Conservation (phyloP, 83 land plant species). For the Thuja plicata region DNA sequence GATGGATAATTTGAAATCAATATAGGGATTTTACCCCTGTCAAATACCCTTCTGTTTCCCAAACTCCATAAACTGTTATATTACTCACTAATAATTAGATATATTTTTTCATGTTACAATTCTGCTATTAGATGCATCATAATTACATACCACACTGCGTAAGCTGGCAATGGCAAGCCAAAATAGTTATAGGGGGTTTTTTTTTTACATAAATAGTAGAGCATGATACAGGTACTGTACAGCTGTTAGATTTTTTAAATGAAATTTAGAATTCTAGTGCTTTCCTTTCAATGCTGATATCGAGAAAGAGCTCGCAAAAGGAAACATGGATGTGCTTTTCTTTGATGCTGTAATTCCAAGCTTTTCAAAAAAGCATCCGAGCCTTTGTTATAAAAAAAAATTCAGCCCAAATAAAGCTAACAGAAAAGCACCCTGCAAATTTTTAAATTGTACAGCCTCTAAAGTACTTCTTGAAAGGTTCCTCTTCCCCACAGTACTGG, state of each 20-base stretch:
- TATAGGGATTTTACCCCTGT: background rate
- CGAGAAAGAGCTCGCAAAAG: background rate
- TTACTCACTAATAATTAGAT: background rate
- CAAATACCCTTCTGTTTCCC: background rate
- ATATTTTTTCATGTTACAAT: background rate
- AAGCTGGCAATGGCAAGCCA: background rate
- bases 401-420: background rate
- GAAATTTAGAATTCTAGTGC: background rate
- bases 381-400: background rate
- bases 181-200: background rate
- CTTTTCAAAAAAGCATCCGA: background rate
- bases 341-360: background rate
- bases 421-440: background rate
- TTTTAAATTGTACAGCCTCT: constrained; percentile 12
- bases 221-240: background rate
- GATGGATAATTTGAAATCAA: background rate
- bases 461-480: constrained; percentile 54
- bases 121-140: background rate
- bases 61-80: background rate
- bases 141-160: background rate
- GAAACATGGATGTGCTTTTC: background rate
- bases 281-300: background rate
- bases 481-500: constrained; percentile 62
- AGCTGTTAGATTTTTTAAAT: background rate
- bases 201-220: background rate